Evolutionary conservation across 371 early-diverging fungal species (phyloP).

Genomic region (Rhizopus stolonifer): DNA sequence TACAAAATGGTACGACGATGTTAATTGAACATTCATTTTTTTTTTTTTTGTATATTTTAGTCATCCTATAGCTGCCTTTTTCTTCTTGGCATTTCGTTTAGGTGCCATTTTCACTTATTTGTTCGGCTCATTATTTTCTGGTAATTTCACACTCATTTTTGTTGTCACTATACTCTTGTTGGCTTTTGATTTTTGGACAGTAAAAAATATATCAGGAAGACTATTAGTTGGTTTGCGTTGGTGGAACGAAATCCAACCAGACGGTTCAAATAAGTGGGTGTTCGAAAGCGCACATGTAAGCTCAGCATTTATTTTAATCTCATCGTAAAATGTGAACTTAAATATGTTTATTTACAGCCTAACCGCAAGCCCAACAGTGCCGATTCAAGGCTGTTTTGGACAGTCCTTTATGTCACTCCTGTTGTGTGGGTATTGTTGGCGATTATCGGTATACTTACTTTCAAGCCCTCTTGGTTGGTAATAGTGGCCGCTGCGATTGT

Average conservation of each 20-base stretch:
- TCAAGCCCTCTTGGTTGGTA: slow-evolving; percentile 80
- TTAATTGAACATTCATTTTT: background rate
- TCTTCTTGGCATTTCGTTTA: slow-evolving; percentile 85
- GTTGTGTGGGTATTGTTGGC: slow-evolving; percentile 85
- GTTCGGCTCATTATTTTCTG: slow-evolving; percentile 74
- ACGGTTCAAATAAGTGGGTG: slow-evolving; percentile 91
- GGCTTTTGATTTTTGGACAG: slow-evolving; percentile 98
- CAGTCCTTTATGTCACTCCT: slow-evolving; percentile 82
- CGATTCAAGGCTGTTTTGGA: slow-evolving; percentile 93
- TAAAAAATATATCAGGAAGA: slow-evolving; percentile 96
- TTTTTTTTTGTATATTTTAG: no score
- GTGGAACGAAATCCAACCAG: slow-evolving; percentile 97
- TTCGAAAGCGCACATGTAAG: slow-evolving; percentile 91
- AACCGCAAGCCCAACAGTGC: slow-evolving; percentile 74
- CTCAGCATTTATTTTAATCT: background rate
- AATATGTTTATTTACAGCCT: slow-evolving; percentile 37
- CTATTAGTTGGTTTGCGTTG: slow-evolving; percentile 94
- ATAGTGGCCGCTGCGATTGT: slow-evolving; percentile 83
- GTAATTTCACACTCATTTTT: slow-evolving; percentile 88
- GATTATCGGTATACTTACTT: slow-evolving; percentile 69
- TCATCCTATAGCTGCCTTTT: slow-evolving; percentile 90
- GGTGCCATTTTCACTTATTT: slow-evolving; percentile 82
- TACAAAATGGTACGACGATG: no score
- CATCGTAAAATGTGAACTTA: background rate
- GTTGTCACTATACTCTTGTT: slow-evolving; percentile 87